These are phyloP conservation scores for Cystobasidium slooffiae DNA, from an alignment of 1,284 basidiomycete genomes.

Conservation along the genomic window DNA sequence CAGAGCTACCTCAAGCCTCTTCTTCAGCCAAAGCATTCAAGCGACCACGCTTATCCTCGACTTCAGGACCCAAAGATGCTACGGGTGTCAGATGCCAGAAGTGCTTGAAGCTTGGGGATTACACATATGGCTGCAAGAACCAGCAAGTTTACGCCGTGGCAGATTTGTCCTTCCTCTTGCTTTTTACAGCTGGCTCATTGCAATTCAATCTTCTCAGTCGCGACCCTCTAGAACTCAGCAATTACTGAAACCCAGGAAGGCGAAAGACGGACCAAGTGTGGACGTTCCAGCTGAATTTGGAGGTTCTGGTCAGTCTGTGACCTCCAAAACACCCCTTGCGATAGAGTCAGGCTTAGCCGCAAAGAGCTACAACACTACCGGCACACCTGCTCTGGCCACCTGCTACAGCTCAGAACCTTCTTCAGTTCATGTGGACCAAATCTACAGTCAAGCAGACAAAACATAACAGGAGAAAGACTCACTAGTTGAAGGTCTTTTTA, in stretches of 20 bases:
- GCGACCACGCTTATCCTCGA: too few relatives aligned
- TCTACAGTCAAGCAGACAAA: too few relatives aligned
- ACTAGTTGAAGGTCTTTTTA: too few relatives aligned
- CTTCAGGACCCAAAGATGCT: constrained; percentile 25
- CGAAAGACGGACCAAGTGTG: constrained; percentile 39
- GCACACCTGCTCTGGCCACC: constrained; percentile 12
- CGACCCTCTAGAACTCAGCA: constrained; percentile 39
- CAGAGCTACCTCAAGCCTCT: too few relatives aligned
- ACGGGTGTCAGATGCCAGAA: constrained; percentile 41
- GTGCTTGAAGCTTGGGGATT: constrained; percentile 40
- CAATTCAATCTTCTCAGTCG: constrained; percentile 2
- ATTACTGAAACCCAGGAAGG: constrained; percentile 40
- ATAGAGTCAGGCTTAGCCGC: constrained; percentile 35
- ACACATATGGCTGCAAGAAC: constrained; percentile 41
- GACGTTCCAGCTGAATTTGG: constrained; percentile 41
- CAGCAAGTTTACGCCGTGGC: constrained; percentile 21
- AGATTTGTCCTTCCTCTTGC: neutral
- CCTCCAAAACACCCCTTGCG: constrained; percentile 27
- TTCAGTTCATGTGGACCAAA: constrained; percentile 49
- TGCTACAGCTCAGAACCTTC: constrained; percentile 48
- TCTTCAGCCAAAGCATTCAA: too few relatives aligned
- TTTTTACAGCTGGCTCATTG: neutral
- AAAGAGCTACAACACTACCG: constrained; percentile 31
- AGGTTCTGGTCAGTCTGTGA: constrained; percentile 37
- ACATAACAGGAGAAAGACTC: too few relatives aligned